A percentile compares a stretch with the other conserved stretches of the same genome.
These are phyloP conservation scores for Lithohypha guttulata DNA, from an alignment of 2,329 filamentous ascomycete genomes.

Conservation along the genomic window DNA sequence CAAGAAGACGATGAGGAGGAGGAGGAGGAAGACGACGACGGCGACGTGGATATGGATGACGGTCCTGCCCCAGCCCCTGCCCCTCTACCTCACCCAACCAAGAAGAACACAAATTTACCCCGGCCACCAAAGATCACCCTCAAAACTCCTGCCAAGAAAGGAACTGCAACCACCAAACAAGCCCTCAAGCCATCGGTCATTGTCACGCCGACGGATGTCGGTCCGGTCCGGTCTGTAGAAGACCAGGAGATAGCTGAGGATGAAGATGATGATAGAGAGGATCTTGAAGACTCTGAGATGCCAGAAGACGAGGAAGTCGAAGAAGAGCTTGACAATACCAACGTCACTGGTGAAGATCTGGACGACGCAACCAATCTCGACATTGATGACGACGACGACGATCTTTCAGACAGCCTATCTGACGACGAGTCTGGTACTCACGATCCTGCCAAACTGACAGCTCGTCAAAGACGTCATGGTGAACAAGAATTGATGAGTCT, in stretches of 20 bases:
- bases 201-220: constrained; percentile 27
- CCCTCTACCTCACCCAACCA: too few relatives aligned
- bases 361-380: constrained; percentile 21
- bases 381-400: constrained; percentile 33
- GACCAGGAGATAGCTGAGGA: constrained; percentile 38
- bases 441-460: constrained; percentile 56
- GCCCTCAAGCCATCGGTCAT: constrained; percentile 27
- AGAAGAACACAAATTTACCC: constrained; percentile 13
- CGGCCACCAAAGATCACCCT: constrained; percentile 21
- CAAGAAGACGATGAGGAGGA: constrained; percentile 35
- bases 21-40: constrained; percentile 32
- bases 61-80: constrained; percentile 29
- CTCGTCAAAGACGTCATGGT: constrained; percentile 52
- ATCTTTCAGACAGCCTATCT: constrained; percentile 37
- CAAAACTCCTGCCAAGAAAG: constrained; percentile 17
- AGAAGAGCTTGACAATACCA: constrained; percentile 24
- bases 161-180: constrained; percentile 28
- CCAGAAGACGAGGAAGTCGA: constrained; percentile 12
- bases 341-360: constrained; percentile 27
- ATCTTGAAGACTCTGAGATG: constrained; percentile 21
- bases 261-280: constrained; percentile 44
- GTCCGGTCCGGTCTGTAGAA: constrained; percentile 35
- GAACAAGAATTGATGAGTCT: constrained; percentile 43
- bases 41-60: constrained; percentile 38
- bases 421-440: constrained; percentile 42